These are phyloP conservation scores for Bruguiera gymnorhiza DNA, from an alignment of 345 rosid species.

Conservation along the genomic window DNA sequence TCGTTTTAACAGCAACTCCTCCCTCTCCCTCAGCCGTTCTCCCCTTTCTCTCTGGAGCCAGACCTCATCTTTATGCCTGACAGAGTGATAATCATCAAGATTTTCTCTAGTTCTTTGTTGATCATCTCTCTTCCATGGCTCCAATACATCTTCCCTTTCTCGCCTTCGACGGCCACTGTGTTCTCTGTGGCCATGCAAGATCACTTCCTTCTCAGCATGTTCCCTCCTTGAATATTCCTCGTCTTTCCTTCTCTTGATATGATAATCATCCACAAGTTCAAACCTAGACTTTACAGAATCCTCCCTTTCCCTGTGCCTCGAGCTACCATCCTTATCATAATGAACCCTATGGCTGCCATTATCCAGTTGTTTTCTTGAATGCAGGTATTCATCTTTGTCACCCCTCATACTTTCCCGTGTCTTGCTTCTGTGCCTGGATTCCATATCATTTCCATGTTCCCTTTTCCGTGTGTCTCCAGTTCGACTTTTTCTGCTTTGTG, in stretches of 20 bases:
- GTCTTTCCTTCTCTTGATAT: slow-evolving; percentile 68
- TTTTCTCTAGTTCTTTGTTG: slow-evolving; percentile 70
- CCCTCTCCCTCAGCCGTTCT: slow-evolving; percentile 72
- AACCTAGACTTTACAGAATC: slow-evolving; percentile 52
- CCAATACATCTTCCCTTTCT: slow-evolving; percentile 71
- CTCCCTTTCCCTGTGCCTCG: slow-evolving; percentile 57
- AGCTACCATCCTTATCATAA: slow-evolving; percentile 51
- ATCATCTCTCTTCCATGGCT: slow-evolving; percentile 72
- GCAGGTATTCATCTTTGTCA: slow-evolving; percentile 60
- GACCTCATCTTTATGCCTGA: slow-evolving; percentile 71
- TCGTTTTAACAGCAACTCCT: slow-evolving; percentile 52
- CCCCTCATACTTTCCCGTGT: slow-evolving; percentile 59
- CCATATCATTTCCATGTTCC: slow-evolving; percentile 65
- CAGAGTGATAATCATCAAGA: slow-evolving; percentile 63
- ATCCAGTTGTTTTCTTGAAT: slow-evolving; percentile 65
- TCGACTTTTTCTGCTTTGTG: slow-evolving; percentile 51
- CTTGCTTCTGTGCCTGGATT: slow-evolving; percentile 68
- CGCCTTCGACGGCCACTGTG: slow-evolving; percentile 56
- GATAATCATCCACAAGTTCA: slow-evolving; percentile 60
- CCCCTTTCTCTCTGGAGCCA: slow-evolving; percentile 68
- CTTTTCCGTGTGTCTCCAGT: slow-evolving; percentile 67
- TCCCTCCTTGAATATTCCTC: slow-evolving; percentile 65
- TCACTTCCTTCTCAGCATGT: slow-evolving; percentile 60
- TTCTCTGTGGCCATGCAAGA: slow-evolving; percentile 59
- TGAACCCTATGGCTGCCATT: slow-evolving; percentile 58